Conservation (phyloP, 352 stramenopile species). For the Pseudoperonospora humuli region DNA sequence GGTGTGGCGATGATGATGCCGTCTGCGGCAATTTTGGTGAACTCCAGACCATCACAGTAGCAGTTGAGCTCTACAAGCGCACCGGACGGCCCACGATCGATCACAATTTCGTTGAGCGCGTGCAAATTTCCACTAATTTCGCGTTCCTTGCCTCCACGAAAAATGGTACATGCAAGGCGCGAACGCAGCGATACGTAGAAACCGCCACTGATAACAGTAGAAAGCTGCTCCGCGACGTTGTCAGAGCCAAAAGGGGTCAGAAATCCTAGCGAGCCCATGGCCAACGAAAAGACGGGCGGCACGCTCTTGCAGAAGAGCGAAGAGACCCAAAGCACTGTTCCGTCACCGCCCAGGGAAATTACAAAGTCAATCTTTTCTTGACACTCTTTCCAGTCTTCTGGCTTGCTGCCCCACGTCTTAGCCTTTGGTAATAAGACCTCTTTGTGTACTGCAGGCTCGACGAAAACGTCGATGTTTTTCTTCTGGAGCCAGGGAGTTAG, state of each 20-base stretch:
- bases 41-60: slow-evolving; percentile 94
- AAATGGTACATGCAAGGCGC: slow-evolving; percentile 63
- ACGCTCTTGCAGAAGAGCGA: slow-evolving; percentile 87
- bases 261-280: slow-evolving; percentile 94
- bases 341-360: slow-evolving; percentile 93
- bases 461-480: slow-evolving; percentile 58
- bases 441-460: slow-evolving; percentile 70
- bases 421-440: slow-evolving; percentile 48
- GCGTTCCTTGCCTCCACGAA: slow-evolving; percentile 44
- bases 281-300: slow-evolving; percentile 92
- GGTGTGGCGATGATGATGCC: slow-evolving; percentile 98
- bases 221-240: slow-evolving; percentile 59
- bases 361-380: slow-evolving; percentile 88
- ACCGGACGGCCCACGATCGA: slow-evolving; percentile 89
- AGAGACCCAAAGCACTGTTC: slow-evolving; percentile 85
- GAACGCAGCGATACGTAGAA: slow-evolving; percentile 83
- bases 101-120: slow-evolving; percentile 98
- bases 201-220: slow-evolving; percentile 63
- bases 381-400: slow-evolving; percentile 54
- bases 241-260: slow-evolving; percentile 90
- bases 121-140: slow-evolving; percentile 71
- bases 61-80: slow-evolving; percentile 94
- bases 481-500: slow-evolving; percentile 69
- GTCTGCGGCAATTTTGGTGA: slow-evolving; percentile 93
- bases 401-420: slow-evolving; percentile 51